phyloP scores from a whole-genome alignment of 768 basidiomycete species.

The Collybiopsis luxurians region DNA sequence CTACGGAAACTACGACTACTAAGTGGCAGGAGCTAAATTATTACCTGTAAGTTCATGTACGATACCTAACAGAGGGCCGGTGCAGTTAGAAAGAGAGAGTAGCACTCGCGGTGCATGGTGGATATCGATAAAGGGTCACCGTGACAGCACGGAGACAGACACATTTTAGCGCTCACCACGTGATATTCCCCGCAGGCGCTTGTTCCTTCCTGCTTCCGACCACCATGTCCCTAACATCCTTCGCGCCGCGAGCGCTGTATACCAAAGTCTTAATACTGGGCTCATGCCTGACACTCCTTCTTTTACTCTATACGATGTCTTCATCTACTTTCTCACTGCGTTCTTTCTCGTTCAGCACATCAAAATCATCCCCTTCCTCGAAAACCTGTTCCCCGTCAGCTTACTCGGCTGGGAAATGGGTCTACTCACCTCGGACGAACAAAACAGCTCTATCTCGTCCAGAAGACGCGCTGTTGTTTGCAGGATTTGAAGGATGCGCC shows the following conservation, averaged over 20 bases:
- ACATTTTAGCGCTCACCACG: too few species aligned
- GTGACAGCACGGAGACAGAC: too few species aligned
- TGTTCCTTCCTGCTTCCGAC: too few species aligned
- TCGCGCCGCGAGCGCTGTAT: not conserved
- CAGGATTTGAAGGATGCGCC: conserved; percentile 63
- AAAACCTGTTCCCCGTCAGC: conserved; percentile 1
- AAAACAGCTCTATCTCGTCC: not conserved
- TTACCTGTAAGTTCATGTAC: too few species aligned
- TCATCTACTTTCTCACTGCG: not conserved
- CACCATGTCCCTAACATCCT: not conserved
- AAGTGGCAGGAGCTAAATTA: too few species aligned
- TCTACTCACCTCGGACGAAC: conserved; percentile 1
- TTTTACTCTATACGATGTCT: not conserved
- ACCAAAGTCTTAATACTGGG: not conserved
- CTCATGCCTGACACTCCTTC: not conserved
- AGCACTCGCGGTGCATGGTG: too few species aligned
- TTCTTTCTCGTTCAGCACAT: not conserved
- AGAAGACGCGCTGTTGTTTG: conserved; percentile 21
- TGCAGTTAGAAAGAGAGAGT: too few species aligned
- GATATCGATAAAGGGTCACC: too few species aligned
- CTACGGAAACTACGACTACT: too few species aligned
- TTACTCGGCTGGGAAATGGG: conserved; percentile 2
- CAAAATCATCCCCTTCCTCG: too few species aligned
- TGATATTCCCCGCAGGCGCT: too few species aligned
- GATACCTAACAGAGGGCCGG: too few species aligned